Evolutionary conservation across 257 asterid genomes (phyloP).

Genomic region (Salvia hispanica): DNA sequence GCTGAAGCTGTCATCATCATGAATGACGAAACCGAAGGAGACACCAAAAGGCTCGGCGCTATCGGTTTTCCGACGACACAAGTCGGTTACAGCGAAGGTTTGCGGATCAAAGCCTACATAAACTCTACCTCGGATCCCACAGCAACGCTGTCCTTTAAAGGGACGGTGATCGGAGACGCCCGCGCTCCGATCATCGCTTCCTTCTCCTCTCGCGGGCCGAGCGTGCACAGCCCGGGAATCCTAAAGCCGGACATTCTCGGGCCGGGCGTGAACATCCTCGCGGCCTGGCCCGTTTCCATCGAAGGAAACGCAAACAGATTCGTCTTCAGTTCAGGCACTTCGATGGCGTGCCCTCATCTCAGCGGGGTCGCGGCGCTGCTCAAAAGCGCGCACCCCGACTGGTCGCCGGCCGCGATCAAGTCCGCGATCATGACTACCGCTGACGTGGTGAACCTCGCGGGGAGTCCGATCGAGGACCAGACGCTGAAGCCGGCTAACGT

Average conservation of each 20-base stretch:
- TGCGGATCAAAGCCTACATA: constrained; percentile 32
- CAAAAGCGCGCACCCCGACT: constrained; percentile 38
- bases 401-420: constrained; percentile 46
- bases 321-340: constrained; percentile 50
- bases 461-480: constrained; percentile 37
- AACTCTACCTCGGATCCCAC: constrained; percentile 40
- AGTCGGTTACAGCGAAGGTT: constrained; percentile 31
- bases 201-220: constrained; percentile 58
- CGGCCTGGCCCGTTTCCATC: constrained; percentile 46
- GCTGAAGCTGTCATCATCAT: constrained; percentile 45
- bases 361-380: constrained; percentile 43
- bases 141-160: constrained; percentile 37
- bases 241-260: constrained; percentile 55
- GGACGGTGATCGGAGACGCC: constrained; percentile 38
- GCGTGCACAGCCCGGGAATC: constrained; percentile 48
- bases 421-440: constrained; percentile 46
- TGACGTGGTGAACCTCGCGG: constrained; percentile 6
- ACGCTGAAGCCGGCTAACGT: constrained; percentile 32
- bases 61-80: constrained; percentile 17
- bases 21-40: constrained; percentile 4
- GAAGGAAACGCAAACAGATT: constrained; percentile 37
- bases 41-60: no score
- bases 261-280: constrained; percentile 54
- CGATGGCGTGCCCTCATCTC: constrained; percentile 45
- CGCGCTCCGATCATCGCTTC: constrained; percentile 41